Evolutionary conservation across 257 asterid genomes (phyloP), one percentile per base, ranked within the genome.

Genomic region (Solanum arcanum): DNA sequence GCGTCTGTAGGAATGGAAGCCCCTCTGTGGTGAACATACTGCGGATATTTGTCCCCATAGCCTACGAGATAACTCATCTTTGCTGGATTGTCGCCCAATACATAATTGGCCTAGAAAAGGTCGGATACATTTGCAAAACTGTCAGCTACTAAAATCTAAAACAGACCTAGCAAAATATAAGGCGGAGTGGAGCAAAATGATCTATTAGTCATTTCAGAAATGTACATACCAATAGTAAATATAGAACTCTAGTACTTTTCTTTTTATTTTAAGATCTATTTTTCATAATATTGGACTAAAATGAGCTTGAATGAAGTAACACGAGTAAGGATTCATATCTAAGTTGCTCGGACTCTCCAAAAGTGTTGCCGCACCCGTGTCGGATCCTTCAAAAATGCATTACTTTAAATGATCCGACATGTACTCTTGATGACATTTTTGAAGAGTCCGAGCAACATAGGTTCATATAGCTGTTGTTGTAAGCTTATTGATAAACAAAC

Each of bases 1-100:
- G 88, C 93, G 37, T 91, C 93, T 1, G 39, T 78, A 3, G 98
- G 98, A 66, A 97, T 94, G 2, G 99, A 97, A 60, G 99, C 98
- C 82, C 99, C 99, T 90, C 99, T 93, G 21, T 97, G 99, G 88
- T 97, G 99, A n/a, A 97, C 98, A 47, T 83, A 91, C 60, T 91
- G 80, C 21, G 99, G 99, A 86, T 94, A 97, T 13, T 84, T 91
- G 21, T 92, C 94, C 6, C 99, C 99, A 49, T 92, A 95, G 15
- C 99, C 99, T 80, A 97, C 96, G 5, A 97, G 91, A 86, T 88
- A 97, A 88, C 99, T 97, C 96, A 95, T 92, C 59, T 89, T 89
- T 94, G 89, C 85, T 14, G 98, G 99, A 66, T 96, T 96, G 47
- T 92, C 87, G 5, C 99, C 99, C 89, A 95, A 84, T 15, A 95